Base-by-base conservation (phyloP, 208 protist species). In the Plasmodiophora brassicae region DNA sequence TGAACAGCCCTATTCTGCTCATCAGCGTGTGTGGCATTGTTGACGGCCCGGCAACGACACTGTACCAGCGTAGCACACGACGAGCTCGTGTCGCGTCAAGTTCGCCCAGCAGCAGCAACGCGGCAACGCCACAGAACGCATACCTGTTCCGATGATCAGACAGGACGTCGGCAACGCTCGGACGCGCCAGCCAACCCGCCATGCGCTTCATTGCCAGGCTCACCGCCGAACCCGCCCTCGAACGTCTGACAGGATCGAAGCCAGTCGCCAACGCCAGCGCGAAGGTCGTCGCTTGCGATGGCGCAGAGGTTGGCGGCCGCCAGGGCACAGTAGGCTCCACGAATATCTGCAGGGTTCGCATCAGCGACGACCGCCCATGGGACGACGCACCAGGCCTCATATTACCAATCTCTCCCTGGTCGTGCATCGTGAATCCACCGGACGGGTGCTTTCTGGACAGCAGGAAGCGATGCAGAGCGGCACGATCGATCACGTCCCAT, bases 381-480 rank as follows among this genome's bases (percentile, higher is more conserved):
- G n/a, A n/a, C n/a, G n/a, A n/a, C n/a, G n/a, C n/a, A n/a, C n/a
- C n/a, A n/a, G n/a, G n/a, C n/a, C n/a, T n/a, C n/a, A n/a, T n/a
- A n/a, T n/a, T 88, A 83, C 95, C 94, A 32, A 84, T 84, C 85
- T 96, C 95, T 25, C 94, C 94, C 14, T 92, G 92, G 0, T 85
- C 44, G 53, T 96, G 92, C 91, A 94, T 93, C 43, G 25, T 25
- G 78, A 96, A 96, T 20, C 90, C 88, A 45, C 94, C 94, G 5
- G 93, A 85, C 14, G 46, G 1, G 0, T 43, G 45, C 84, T 94
- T 89, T 0, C 57, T 22, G 8, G n/a, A 25, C 0, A 86, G 38
- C 10, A 89, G 35, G 22, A 91, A 25, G 28, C 72, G 28, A 39
- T 50, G 84, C 1, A 91, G 53, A 41, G 54, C 35, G 20, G 50